Evolutionary conservation across 2,329 filamentous ascomycete genomes (phyloP).

Genomic region (Thelonectria rubi): DNA sequence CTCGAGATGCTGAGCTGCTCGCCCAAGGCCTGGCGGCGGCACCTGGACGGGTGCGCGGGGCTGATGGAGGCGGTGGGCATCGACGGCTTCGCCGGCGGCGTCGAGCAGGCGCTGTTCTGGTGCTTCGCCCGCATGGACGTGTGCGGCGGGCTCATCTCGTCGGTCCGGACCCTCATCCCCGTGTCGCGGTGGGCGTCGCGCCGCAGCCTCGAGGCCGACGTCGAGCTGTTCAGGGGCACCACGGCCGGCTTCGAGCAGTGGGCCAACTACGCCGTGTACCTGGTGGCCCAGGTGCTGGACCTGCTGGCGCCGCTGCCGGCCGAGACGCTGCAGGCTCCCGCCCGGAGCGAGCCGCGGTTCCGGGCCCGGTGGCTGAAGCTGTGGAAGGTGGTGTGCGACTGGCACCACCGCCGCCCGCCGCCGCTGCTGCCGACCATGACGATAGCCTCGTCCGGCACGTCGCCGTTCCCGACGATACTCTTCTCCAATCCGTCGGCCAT

Average conservation of each 20-base stretch:
- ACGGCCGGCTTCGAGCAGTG: slow-evolving; percentile 54
- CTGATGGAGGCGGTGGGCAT: slow-evolving; percentile 60
- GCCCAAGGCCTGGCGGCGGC: slow-evolving; percentile 59
- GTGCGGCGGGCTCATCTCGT: slow-evolving; percentile 62
- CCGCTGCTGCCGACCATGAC: slow-evolving; percentile 49
- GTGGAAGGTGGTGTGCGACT: slow-evolving; percentile 52
- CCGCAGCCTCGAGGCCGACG: slow-evolving; percentile 43
- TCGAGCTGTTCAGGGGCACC: slow-evolving; percentile 47
- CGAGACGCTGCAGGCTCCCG: slow-evolving; percentile 26
- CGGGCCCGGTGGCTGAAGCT: slow-evolving; percentile 49
- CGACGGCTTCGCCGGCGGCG: slow-evolving; percentile 59
- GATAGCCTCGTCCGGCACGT: slow-evolving; percentile 52
- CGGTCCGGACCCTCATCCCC: slow-evolving; percentile 59
- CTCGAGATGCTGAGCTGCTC: slow-evolving; percentile 62
- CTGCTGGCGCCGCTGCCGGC: slow-evolving; percentile 45
- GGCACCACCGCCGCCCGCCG: slow-evolving; percentile 50
- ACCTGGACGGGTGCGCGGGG: slow-evolving; percentile 62
- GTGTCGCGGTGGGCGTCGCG: slow-evolving; percentile 56
- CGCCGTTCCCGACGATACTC: slow-evolving; percentile 59
- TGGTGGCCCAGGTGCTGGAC: slow-evolving; percentile 55
- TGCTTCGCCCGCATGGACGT: slow-evolving; percentile 65
- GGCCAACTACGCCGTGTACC: slow-evolving; percentile 60
- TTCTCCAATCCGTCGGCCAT: slow-evolving; percentile 62
- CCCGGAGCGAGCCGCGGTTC: slow-evolving; percentile 39
- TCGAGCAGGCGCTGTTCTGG: slow-evolving; percentile 63